phyloP scores from a whole-genome alignment of 345 rosid species.

The Pugionium cornutum region DNA sequence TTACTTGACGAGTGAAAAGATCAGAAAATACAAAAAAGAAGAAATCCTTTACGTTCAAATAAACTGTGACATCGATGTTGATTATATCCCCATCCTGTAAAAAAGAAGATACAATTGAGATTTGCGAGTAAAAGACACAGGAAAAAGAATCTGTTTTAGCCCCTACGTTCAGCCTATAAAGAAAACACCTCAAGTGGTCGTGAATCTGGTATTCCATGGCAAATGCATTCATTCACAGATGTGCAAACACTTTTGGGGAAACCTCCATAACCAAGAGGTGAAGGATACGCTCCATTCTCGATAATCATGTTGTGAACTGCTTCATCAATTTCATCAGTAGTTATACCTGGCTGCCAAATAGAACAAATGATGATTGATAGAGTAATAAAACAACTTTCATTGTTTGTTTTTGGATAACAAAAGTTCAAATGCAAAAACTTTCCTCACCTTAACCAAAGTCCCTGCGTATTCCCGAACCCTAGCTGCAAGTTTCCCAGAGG shows the following conservation, averaged over 20 bases:
- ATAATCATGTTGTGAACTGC: conserved; percentile 92
- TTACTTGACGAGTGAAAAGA: not conserved
- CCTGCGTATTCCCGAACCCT: conserved; percentile 79
- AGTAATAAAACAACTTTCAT: not conserved
- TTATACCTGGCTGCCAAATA: conserved; percentile 78
- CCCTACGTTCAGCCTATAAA: not conserved
- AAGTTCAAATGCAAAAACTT: not conserved
- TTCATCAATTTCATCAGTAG: conserved; percentile 86
- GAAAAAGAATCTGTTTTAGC: not conserved
- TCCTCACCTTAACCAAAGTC: conserved; percentile 69
- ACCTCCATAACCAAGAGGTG: conserved; percentile 96
- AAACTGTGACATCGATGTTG: conserved; percentile 90
- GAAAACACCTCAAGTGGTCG: conserved; percentile 65
- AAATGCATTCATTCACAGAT: conserved; percentile 92
- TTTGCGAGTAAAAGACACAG: not conserved
- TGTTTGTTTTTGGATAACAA: too few relatives aligned
- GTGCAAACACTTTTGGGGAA: conserved; percentile 99
- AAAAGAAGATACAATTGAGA: conserved; percentile 6
- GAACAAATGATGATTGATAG: conserved; percentile 24
- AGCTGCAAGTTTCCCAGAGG: conserved; percentile 90
- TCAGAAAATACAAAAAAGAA: conserved; percentile 1
- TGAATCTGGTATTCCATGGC: conserved; percentile 97
- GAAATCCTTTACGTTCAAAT: conserved; percentile 61
- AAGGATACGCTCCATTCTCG: conserved; percentile 94
- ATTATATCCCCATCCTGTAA: conserved; percentile 93